Evolutionary conservation across 306 rosid species (phyloP).

Genomic region (Prunus mume): DNA sequence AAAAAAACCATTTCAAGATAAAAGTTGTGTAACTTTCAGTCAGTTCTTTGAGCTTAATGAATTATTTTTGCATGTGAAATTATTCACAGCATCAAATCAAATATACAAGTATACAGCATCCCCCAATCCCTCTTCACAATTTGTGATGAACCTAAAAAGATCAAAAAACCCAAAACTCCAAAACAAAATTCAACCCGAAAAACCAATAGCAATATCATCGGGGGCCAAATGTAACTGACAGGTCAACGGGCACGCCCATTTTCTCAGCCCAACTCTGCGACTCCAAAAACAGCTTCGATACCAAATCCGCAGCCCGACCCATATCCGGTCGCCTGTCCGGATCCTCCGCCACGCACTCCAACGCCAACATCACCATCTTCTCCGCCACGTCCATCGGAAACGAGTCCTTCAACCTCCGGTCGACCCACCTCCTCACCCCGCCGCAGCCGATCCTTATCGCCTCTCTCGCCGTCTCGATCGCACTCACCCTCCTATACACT

Average conservation of each 20-base stretch:
- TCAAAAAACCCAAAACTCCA: background rate
- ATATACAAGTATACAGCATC: background rate
- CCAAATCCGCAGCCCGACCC: slow-evolving; percentile 52
- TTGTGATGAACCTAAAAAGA: background rate
- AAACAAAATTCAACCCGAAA: background rate
- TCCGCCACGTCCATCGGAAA: slow-evolving; percentile 77
- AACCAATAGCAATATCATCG: slow-evolving; percentile 35
- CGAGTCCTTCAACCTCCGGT: slow-evolving; percentile 72
- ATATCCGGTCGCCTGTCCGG: slow-evolving; percentile 74
- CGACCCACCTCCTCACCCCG: slow-evolving; percentile 73
- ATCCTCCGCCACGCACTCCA: slow-evolving; percentile 59
- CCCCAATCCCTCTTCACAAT: too few species aligned
- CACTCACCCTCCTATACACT: slow-evolving; percentile 54
- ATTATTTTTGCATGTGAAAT: background rate
- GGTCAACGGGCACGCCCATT: slow-evolving; percentile 44
- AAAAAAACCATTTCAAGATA: background rate
- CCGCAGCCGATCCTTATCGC: slow-evolving; percentile 30
- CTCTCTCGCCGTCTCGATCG: slow-evolving; percentile 65
- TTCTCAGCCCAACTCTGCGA: slow-evolving; percentile 63
- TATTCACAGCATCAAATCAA: background rate
- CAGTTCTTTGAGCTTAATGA: background rate
- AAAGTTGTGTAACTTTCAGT: background rate
- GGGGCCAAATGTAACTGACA: slow-evolving; percentile 68
- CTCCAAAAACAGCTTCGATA: slow-evolving; percentile 74
- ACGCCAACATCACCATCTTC: slow-evolving; percentile 59